phyloP scores from a whole-genome alignment of 2,329 filamentous ascomycete genomes.

The Aureobasidium musti region DNA sequence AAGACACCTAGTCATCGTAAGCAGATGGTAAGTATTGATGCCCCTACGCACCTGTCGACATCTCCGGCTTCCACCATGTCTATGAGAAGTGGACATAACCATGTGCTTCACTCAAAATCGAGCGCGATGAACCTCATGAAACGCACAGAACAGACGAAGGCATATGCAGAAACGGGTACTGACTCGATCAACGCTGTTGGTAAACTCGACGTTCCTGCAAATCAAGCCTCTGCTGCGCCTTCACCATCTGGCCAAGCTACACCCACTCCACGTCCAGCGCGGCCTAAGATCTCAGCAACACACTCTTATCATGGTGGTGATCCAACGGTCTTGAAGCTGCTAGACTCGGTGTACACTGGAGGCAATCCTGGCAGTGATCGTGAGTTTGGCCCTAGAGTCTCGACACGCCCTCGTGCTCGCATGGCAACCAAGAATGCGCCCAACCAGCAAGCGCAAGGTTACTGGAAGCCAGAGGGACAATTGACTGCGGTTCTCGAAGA shows the following conservation, averaged over 20 bases:
- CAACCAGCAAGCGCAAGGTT: constrained; percentile 52
- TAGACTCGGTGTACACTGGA: constrained; percentile 80
- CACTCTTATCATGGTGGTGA: constrained; percentile 86
- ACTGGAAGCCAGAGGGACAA: constrained; percentile 81
- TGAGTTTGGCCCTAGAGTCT: constrained; percentile 69
- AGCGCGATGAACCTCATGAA: constrained; percentile 64
- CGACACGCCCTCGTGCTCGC: constrained; percentile 47
- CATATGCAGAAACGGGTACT: constrained; percentile 65
- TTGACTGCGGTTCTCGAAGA: constrained; percentile 88
- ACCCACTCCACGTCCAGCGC: constrained; percentile 35
- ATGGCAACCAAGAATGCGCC: constrained; percentile 61
- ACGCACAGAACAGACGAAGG: constrained; percentile 60
- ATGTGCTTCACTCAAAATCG: constrained; percentile 50
- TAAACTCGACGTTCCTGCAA: constrained; percentile 53
- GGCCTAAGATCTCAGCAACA: constrained; percentile 54
- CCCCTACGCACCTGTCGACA: constrained; percentile 40
- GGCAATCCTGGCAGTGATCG: constrained; percentile 62
- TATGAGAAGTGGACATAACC: constrained; percentile 40
- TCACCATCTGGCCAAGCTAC: constrained; percentile 32
- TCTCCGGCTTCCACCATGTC: constrained; percentile 41
- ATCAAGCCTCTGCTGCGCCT: constrained; percentile 32
- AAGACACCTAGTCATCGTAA: constrained; percentile 8
- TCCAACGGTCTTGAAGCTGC: constrained; percentile 60
- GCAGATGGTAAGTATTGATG: constrained; percentile 26
- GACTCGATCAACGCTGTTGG: constrained; percentile 66